Conservation (phyloP, 2,329 filamentous ascomycete genomes). For the Xylaria sp. region DNA sequence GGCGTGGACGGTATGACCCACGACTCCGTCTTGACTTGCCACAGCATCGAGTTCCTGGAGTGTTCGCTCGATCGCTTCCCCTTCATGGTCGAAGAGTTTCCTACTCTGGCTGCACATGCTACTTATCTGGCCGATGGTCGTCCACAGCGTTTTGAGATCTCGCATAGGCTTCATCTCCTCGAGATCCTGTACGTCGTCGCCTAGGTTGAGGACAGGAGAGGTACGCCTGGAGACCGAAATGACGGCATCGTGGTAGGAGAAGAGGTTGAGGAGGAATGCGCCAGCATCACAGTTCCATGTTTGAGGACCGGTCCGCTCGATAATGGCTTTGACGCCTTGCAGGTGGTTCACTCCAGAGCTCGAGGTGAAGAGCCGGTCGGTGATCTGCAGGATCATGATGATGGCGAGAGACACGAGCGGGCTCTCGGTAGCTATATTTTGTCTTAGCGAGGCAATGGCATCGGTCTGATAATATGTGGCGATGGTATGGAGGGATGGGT, state of each 20-base stretch:
- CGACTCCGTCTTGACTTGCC: constrained; percentile 13
- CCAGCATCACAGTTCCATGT: constrained; percentile 24
- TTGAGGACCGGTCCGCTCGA: constrained; percentile 17
- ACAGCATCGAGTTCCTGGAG: constrained; percentile 2
- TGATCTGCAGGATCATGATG: constrained; percentile 31
- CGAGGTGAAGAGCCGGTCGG: constrained; percentile 29
- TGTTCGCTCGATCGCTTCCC: constrained; percentile 3
- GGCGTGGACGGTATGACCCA: constrained; percentile 28
- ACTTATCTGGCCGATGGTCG: constrained; percentile 13
- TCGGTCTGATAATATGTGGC: constrained; percentile 24
- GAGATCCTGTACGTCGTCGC: constrained; percentile 21
- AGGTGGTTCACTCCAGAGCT: constrained; percentile 30
- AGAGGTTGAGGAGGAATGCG: constrained; percentile 30
- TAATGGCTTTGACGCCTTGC: constrained; percentile 30
- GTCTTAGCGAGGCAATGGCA: constrained; percentile 23
- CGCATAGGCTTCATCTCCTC: constrained; percentile 7
- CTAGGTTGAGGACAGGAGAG: constrained; percentile 22
- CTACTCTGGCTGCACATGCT: constrained; percentile 8
- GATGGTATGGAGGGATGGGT: constrained; percentile 20
- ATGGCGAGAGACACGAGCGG: constrained; percentile 30
- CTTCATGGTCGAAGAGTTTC: constrained; percentile 5
- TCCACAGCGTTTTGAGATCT: constrained; percentile 10
- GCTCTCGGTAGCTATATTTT: constrained; percentile 19
- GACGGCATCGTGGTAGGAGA: constrained; percentile 31
- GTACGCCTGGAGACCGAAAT: constrained; percentile 28